Evolutionary conservation across 1,139 yeast species (phyloP).

Genomic region (Hemisphaericaspora subhashii): DNA sequence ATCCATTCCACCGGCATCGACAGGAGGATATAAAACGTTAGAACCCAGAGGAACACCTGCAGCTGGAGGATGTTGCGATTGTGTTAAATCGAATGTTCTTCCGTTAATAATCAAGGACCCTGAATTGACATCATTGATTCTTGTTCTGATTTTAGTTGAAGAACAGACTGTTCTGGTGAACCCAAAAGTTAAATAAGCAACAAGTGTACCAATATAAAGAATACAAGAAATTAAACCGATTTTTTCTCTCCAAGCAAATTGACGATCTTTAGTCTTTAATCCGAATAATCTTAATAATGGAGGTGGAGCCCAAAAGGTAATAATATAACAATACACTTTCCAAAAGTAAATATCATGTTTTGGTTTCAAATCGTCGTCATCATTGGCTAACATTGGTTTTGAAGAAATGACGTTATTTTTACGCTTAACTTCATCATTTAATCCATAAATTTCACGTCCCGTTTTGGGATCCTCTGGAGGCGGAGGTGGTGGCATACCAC

Average conservation of each 20-base stretch:
- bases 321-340: slow-evolving; percentile 74
- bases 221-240: slow-evolving; percentile 81
- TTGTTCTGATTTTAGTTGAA: slow-evolving; percentile 48
- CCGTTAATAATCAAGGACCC: slow-evolving; percentile 82
- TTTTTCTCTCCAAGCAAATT: slow-evolving; percentile 96
- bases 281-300: slow-evolving; percentile 74
- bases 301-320: slow-evolving; percentile 93
- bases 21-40: slow-evolving; percentile 78
- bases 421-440: slow-evolving; percentile 54
- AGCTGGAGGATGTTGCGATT: slow-evolving; percentile 76
- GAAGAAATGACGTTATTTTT: slow-evolving; percentile 28
- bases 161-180: slow-evolving; percentile 84
- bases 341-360: slow-evolving; percentile 57
- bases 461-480: slow-evolving; percentile 27
- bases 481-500: slow-evolving; percentile 3
- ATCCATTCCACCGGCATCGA: slow-evolving; percentile 86
- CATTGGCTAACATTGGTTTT: slow-evolving; percentile 9
- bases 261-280: slow-evolving; percentile 74
- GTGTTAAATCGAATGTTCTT: slow-evolving; percentile 68
- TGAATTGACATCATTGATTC: slow-evolving; percentile 54
- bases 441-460: slow-evolving; percentile 58
- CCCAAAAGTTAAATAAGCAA: slow-evolving; percentile 89
- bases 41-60: slow-evolving; percentile 70
- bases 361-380: slow-evolving; percentile 15
- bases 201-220: slow-evolving; percentile 68